phyloP scores from a whole-genome alignment of 768 basidiomycete genomes.

The Hypholoma fasciculare region DNA sequence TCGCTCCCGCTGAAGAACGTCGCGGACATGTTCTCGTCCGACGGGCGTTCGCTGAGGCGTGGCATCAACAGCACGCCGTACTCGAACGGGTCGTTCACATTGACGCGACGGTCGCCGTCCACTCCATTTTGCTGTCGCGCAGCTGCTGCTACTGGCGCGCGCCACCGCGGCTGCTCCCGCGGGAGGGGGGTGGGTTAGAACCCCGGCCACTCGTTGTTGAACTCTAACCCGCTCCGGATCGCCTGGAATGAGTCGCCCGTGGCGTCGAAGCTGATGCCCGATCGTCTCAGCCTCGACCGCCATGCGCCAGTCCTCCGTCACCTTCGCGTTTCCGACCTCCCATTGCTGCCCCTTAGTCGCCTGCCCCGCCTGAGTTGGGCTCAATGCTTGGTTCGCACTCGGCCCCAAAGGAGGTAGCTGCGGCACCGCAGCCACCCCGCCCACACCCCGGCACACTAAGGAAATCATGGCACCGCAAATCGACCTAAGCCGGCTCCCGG shows the following conservation, averaged over 20 bases:
- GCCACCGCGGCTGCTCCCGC: slow-evolving; percentile 7
- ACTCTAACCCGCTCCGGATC: slow-evolving; percentile 79
- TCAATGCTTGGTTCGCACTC: no score
- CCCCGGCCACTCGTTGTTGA: slow-evolving; percentile 55
- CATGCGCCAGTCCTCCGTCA: background rate
- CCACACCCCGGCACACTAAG: slow-evolving; percentile 31
- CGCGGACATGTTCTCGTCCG: background rate
- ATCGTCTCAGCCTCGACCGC: slow-evolving; percentile 4
- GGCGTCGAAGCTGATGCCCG: slow-evolving; percentile 67
- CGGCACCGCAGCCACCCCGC: no score
- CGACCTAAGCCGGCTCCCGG: slow-evolving; percentile 70
- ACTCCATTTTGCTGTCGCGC: slow-evolving; percentile 52
- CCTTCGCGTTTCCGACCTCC: background rate
- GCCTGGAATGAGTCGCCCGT: slow-evolving; percentile 72
- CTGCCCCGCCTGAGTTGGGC: background rate
- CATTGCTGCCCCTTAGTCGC: no score
- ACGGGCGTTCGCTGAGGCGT: slow-evolving; percentile 51
- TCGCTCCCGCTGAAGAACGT: slow-evolving; percentile 38
- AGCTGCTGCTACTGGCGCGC: background rate
- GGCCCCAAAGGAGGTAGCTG: no score
- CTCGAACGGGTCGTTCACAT: slow-evolving; percentile 76
- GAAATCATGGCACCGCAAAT: slow-evolving; percentile 49
- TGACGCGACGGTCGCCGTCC: slow-evolving; percentile 72
- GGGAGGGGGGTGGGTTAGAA: slow-evolving; percentile 68
- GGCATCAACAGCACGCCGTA: slow-evolving; percentile 47